A percentile compares a stretch with the other conserved stretches of the same genome.
Evolutionary conservation across 2,329 filamentous ascomycete genomes (phyloP).

Genomic region (Sporothrix protearum): DNA sequence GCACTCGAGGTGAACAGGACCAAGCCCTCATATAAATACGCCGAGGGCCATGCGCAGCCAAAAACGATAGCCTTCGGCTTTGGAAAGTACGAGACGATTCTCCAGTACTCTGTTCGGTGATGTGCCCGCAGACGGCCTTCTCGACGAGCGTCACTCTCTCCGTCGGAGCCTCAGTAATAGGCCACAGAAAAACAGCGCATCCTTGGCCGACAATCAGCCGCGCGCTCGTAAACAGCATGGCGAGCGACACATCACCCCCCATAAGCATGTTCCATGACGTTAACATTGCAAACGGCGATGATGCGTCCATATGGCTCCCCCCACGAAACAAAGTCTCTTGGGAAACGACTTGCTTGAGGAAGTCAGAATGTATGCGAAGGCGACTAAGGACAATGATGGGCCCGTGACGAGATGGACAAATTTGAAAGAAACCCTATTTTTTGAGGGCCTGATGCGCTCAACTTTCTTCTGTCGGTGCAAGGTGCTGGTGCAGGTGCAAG

Average conservation of each 20-base stretch:
- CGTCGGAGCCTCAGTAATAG: neutral
- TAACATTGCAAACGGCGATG: neutral
- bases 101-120: neutral
- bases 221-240: too few species aligned
- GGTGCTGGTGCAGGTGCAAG: too few species aligned
- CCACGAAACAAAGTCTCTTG: neutral
- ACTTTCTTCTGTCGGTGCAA: too few species aligned
- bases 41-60: neutral
- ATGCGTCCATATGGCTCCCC: neutral
- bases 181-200: neutral
- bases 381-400: neutral
- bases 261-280: neutral
- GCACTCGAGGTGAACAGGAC: neutral
- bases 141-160: neutral
- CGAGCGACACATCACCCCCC: neutral
- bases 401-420: neutral
- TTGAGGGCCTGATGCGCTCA: too few species aligned
- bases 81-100: neutral
- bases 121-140: neutral
- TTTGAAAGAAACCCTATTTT: neutral
- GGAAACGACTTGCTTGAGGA: neutral
- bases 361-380: neutral
- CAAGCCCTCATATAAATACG: neutral
- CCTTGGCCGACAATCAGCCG: neutral
- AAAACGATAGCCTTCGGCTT: neutral